Evolutionary conservation across 495 filamentous ascomycete genomes (phyloP), one percentile per base, ranked within the genome.

Genomic region (Aspergillus affinis): DNA sequence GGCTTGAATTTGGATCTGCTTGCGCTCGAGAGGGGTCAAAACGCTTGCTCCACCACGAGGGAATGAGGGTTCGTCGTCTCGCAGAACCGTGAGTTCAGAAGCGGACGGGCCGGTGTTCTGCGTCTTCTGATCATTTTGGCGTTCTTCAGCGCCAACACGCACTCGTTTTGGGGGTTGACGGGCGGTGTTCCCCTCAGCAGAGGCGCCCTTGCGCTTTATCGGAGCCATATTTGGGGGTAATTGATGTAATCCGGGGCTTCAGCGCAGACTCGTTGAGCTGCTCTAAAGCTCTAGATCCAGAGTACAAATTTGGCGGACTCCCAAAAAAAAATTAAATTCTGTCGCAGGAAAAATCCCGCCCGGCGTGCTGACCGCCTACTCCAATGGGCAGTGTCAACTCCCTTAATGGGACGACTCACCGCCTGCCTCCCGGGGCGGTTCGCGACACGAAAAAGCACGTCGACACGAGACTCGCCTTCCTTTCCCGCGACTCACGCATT

Each of bases 1-100:
- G 29, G 94, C 94, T 73, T 98, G 88, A 60, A 94, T 90, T 66
- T 94, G 89, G 65, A 98, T 97, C 73, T 98, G 90, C 77, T 96
- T 97, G 64, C 94, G 87, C 71, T 98, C 94, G 54, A 98, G 81
- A 23, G 94, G 92, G 8, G 94, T 96, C 73, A 98, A 77, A 49
- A 95, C 81, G 70, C 91, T 94, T 15, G 83, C 94, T 57, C 94
- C 95, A 55, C 94, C 94, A 79, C 94, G 85, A 69, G 95, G 94
- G 69, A 98, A 98, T 27, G 92, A 75, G 4, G 85, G 84, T 65
- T 97, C 94, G 53, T 97, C 93, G 60, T 91, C 87, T 65, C 85
- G 86, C 52, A 87, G 65, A 15, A 84, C 66, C 26, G 82, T 81
- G 51, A 79, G 68, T 60, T 76, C 75, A 30, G 78, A 74, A 51